Evolutionary conservation across 2,329 filamentous ascomycete species (phyloP).

Genomic region (Fusarium coffeatum): DNA sequence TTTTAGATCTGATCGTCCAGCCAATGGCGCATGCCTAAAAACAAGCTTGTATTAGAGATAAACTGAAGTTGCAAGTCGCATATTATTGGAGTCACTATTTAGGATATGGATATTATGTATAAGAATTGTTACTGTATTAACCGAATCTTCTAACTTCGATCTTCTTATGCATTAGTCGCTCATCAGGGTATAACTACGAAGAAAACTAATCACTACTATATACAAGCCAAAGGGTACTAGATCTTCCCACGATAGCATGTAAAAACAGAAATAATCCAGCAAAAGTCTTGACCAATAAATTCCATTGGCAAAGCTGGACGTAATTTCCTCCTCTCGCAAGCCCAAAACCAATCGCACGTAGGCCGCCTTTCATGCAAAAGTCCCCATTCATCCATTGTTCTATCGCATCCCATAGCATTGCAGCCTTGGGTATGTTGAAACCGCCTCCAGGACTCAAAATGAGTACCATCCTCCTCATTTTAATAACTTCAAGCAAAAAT

Average conservation of each 20-base stretch:
- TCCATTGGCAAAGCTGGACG: conserved; percentile 28
- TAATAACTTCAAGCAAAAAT: conserved; percentile 39
- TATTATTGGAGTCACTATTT: neutral
- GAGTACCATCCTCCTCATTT: conserved; percentile 31
- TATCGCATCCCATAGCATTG: conserved; percentile 11
- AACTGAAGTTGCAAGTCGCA: neutral
- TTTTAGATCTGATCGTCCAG: conserved; percentile 13
- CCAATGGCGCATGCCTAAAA: conserved; percentile 36
- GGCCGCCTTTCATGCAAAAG: conserved; percentile 35
- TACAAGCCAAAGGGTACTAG: conserved; percentile 39
- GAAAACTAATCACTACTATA: conserved; percentile 50
- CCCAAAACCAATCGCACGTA: conserved; percentile 38
- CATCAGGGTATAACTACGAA: conserved; percentile 54
- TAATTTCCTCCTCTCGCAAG: conserved; percentile 21
- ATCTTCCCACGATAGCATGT: conserved; percentile 34
- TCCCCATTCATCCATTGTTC: conserved; percentile 36
- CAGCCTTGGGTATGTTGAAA: conserved; percentile 18
- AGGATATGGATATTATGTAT: neutral
- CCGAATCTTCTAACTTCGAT: conserved; percentile 43
- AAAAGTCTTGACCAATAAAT: conserved; percentile 36
- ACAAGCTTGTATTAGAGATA: conserved; percentile 6
- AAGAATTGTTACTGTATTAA: conserved; percentile 31
- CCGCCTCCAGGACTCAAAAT: conserved; percentile 24
- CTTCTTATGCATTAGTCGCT: conserved; percentile 50
- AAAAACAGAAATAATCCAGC: conserved; percentile 38